These are phyloP conservation scores for Starmerella stellata DNA, from an alignment of 805 yeast genomes.

Conservation along the genomic window DNA sequence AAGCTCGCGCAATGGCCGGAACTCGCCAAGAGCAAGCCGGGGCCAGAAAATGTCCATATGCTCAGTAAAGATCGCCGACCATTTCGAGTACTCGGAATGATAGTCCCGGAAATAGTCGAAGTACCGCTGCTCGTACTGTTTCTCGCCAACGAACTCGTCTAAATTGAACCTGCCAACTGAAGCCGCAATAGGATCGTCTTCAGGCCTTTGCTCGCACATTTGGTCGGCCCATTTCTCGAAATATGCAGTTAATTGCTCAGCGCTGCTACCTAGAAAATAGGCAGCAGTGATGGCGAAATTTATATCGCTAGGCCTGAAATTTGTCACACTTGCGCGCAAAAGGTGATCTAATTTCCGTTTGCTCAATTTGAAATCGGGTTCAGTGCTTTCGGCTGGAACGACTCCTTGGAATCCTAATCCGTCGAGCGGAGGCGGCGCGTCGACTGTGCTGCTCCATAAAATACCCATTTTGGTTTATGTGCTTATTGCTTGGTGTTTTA, in stretches of 20 bases:
- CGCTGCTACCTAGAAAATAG: conserved; percentile 24
- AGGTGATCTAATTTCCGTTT: conserved; percentile 12
- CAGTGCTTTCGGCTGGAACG: conserved; percentile 1
- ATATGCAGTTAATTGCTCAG: conserved; percentile 18
- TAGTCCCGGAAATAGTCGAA: conserved; percentile 26
- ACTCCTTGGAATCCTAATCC: conserved; percentile 6
- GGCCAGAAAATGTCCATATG: conserved; percentile 16
- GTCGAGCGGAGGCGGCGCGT: conserved; percentile 2
- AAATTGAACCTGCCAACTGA: conserved; percentile 22
- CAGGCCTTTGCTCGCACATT: conserved; percentile 22
- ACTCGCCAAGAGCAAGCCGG: conserved; percentile 17
- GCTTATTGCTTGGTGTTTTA: too few relatives aligned
- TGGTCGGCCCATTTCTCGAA: conserved; percentile 19
- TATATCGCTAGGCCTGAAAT: conserved; percentile 7
- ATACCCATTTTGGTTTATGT: too few relatives aligned
- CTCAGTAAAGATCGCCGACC: conserved; percentile 20
- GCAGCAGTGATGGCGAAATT: conserved; percentile 21
- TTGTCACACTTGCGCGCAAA: conserved; percentile 10
- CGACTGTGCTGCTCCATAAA: conserved; percentile 5
- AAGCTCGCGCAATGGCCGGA: conserved; percentile 23
- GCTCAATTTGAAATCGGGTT: conserved; percentile 4
- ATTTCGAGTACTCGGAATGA: conserved; percentile 21
- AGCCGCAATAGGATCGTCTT: conserved; percentile 25
- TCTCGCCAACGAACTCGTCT: conserved; percentile 20
- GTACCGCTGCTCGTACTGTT: conserved; percentile 22